Evolutionary conservation across 805 yeast genomes (phyloP), one percentile per base, ranked within the genome.

Genomic region (Tetrapisispora nanseiensis): DNA sequence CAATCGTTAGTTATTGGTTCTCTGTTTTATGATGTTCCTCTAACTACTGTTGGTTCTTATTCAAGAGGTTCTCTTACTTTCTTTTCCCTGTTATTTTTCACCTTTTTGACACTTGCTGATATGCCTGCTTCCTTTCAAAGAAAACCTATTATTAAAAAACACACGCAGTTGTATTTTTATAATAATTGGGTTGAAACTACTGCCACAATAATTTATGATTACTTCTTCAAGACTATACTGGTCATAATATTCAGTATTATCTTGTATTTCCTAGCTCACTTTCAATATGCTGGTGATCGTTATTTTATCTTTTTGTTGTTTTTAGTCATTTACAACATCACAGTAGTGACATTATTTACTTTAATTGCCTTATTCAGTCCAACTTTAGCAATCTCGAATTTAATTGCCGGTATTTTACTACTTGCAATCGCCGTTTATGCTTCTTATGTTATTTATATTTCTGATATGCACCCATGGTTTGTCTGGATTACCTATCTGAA

Each of bases 391-490:
- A 66, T 69, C 32, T 86, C 86, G 2, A 78, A 75, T 65, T 70
- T 80, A 16, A 54, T 79, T 21, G 75, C 80, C 9, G 82, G 85
- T 62, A 47, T 78, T 13, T 48, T 69, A 19, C 61, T 80, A 55
- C 57, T 80, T 47, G 65, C 68, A 4, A 53, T 75, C 46, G 65
- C 72, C 20, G 63, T 78, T 48, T 82, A 80, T 59, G 72, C 85
- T n/a, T 83, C 86, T 22, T 78, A 68, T 58, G 71, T 78, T 65
- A 71, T 80, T 48, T 85, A 82, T 40, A 60, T 72, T 29, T 71
- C 72, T 3, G 66, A 70, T 10, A 75, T 79, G 80, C 78, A 75
- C 49, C 78, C 76, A 36, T 82, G 90, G 89, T 78, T 80, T 50
- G 71, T 76, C 45, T 80, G 85, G 83, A 65, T 79, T 37, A 69